Evolutionary conservation across 2,329 filamentous ascomycete species (phyloP).

Genomic region (Fusarium solani-melongenae): DNA sequence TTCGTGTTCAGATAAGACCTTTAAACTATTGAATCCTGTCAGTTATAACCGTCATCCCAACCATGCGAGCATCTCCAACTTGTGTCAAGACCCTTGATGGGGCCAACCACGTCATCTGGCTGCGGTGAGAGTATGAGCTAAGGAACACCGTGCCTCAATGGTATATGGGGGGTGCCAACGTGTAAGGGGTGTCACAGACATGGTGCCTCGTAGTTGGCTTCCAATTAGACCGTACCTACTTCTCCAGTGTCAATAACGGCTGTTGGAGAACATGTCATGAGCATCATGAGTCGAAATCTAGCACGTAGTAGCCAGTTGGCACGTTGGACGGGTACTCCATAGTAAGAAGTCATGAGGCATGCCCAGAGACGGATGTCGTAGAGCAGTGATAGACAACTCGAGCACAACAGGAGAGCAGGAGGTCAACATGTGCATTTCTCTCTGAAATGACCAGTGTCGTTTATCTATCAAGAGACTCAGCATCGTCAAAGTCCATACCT

Average conservation of each 20-base stretch:
- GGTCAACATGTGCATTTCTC: neutral
- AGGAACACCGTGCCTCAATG: neutral
- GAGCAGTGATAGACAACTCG: neutral
- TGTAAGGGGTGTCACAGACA: neutral
- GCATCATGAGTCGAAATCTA: neutral
- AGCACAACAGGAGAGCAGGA: neutral
- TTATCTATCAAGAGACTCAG: neutral
- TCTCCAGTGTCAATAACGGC: neutral
- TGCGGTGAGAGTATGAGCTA: neutral
- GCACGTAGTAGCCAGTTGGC: neutral
- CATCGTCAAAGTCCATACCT: neutral
- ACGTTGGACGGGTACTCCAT: neutral
- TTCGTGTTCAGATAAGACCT: conserved; percentile 3
- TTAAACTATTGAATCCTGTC: neutral
- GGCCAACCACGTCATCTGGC: neutral
- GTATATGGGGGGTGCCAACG: neutral
- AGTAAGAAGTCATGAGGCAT: neutral
- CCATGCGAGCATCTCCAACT: neutral
- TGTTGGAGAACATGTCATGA: neutral
- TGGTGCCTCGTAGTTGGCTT: neutral
- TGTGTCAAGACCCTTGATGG: neutral
- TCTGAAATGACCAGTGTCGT: neutral
- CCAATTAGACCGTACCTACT: neutral
- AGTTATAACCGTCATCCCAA: neutral
- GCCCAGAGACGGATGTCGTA: neutral